These are phyloP conservation scores for Clarireedia paspali DNA, from an alignment of 2,329 filamentous ascomycete species.

Conservation along the genomic window DNA sequence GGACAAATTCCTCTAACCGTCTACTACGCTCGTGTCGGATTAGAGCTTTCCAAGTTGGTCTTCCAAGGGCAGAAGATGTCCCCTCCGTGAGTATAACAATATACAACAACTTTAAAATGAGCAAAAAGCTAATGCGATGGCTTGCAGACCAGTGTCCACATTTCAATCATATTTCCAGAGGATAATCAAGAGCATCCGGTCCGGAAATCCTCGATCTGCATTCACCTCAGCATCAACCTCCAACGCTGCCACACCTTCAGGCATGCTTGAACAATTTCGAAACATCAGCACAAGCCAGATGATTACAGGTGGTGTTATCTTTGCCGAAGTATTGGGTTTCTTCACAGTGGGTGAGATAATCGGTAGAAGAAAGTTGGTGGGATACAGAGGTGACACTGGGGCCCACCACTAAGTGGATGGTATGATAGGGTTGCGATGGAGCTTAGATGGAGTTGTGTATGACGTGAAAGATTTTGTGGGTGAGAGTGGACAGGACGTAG, in stretches of 20 bases:
- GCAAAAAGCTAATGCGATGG: constrained; percentile 4
- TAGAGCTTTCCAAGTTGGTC: constrained; percentile 83
- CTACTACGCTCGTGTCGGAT: constrained; percentile 85
- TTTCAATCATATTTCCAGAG: constrained; percentile 85
- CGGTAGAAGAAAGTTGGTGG: constrained; percentile 88
- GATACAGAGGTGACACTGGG: constrained; percentile 67
- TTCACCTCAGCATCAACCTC: constrained; percentile 39
- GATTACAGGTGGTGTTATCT: constrained; percentile 65
- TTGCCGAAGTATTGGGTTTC: constrained; percentile 87
- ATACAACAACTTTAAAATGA: background rate
- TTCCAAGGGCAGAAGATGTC: constrained; percentile 85
- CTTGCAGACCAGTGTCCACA: constrained; percentile 60
- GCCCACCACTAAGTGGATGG: constrained; percentile 43
- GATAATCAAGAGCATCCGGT: constrained; percentile 58
- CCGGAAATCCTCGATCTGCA: constrained; percentile 51
- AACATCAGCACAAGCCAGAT: constrained; percentile 66
- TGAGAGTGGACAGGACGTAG: constrained; percentile 6
- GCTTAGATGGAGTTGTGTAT: background rate
- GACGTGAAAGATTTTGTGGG: background rate
- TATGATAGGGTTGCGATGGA: background rate
- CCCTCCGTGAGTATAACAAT: constrained; percentile 68
- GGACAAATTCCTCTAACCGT: constrained; percentile 77
- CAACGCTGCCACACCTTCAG: constrained; percentile 41
- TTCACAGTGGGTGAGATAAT: constrained; percentile 98
- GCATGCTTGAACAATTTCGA: constrained; percentile 53